phyloP scores from a whole-genome alignment of 257 asterid species.

The Scutellaria barbata region DNA sequence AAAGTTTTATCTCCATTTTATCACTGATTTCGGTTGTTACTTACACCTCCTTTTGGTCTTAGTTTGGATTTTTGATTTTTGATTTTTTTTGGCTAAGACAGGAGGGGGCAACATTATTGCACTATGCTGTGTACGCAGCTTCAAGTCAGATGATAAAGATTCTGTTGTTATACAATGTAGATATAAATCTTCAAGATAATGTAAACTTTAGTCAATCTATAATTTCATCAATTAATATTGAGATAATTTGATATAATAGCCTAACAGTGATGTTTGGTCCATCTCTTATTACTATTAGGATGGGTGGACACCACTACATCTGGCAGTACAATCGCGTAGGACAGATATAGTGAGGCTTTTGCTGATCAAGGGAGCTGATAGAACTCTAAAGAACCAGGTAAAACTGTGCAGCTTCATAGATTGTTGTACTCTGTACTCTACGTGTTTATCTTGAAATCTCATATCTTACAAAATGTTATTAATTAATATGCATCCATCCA shows the following conservation, averaged over 20 bases:
- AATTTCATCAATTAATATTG: constrained; percentile 14
- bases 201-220: constrained; percentile 49
- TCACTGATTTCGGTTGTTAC: not conserved
- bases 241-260: not conserved
- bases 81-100: constrained; percentile 42
- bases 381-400: constrained; percentile 72
- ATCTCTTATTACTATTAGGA: constrained; percentile 50
- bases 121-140: constrained; percentile 82
- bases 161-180: constrained; percentile 79
- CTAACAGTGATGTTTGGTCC: constrained; percentile 3
- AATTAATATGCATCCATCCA: constrained; percentile 2
- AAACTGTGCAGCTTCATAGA: constrained; percentile 13
- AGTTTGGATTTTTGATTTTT: constrained; percentile 4
- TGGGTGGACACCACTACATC: constrained; percentile 93
- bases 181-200: constrained; percentile 73
- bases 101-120: constrained; percentile 94
- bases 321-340: constrained; percentile 91
- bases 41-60: constrained; percentile 23
- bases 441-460: constrained; percentile 9
- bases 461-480: not conserved
- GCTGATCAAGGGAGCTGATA: constrained; percentile 86
- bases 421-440: constrained; percentile 11
- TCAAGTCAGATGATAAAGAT: constrained; percentile 91
- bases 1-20: constrained; percentile 1
- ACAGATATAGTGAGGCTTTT: constrained; percentile 80